Conservation (phyloP, 2,329 filamentous ascomycete species). For the Camillea tinctor region DNA sequence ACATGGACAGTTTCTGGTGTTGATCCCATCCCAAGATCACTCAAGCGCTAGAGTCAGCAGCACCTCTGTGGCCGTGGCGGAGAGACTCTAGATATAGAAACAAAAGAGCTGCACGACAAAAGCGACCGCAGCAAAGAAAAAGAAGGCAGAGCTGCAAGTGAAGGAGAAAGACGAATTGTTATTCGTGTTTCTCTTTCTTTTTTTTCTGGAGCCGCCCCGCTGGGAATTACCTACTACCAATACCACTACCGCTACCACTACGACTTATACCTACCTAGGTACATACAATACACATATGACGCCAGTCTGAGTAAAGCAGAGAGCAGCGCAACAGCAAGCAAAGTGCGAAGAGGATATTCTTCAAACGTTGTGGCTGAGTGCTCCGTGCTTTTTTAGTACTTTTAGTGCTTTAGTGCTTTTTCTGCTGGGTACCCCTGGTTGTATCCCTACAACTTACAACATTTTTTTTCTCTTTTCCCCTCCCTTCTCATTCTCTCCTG, state of each 20-base stretch:
- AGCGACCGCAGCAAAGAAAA: background rate
- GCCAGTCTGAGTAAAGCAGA: background rate
- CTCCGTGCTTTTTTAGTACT: slow-evolving; percentile 4
- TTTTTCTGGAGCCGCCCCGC: background rate
- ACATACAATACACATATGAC: too few species aligned
- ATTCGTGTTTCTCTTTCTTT: background rate
- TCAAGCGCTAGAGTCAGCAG: background rate
- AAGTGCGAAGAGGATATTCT: slow-evolving; percentile 28
- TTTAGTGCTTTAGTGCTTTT: background rate
- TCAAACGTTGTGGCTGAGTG: slow-evolving; percentile 32
- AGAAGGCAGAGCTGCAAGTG: background rate
- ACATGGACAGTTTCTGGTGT: background rate
- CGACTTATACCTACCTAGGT: too few species aligned
- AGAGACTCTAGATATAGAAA: background rate
- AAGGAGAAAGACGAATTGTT: background rate
- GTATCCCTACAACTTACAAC: too few species aligned
- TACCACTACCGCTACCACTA: too few species aligned
- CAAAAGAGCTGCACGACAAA: background rate
- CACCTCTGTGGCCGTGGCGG: background rate
- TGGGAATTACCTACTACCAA: too few species aligned
- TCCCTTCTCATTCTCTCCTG: background rate
- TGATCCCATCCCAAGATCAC: background rate
- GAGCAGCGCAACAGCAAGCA: slow-evolving; percentile 15
- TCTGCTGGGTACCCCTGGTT: slow-evolving; percentile 1
- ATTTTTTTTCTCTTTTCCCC: too few species aligned